phyloP scores from a whole-genome alignment of 768 basidiomycete genomes.

The Coprinellus micaceus region DNA sequence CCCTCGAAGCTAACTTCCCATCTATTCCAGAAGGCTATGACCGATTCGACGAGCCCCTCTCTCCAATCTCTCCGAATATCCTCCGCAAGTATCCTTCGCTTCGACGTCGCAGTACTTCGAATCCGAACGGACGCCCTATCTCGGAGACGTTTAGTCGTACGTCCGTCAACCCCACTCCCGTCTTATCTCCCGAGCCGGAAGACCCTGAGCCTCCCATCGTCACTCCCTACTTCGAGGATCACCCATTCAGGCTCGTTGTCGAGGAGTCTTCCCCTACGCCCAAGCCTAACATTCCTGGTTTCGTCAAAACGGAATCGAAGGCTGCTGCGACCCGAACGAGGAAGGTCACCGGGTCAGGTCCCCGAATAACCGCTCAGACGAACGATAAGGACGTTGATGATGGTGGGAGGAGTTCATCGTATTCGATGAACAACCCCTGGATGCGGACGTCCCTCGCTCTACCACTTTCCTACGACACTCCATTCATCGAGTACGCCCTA shows the following conservation, averaged over 20 bases:
- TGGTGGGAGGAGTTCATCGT: background rate
- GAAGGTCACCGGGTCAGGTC: no score
- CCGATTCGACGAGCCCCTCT: no score
- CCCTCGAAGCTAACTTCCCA: no score
- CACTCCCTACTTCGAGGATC: constrained; percentile 9
- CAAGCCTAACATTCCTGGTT: background rate
- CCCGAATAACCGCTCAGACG: background rate
- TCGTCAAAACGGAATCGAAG: background rate
- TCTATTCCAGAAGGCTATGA: no score
- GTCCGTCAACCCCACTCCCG: background rate
- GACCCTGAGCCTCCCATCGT: background rate
- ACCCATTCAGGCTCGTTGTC: constrained; percentile 8
- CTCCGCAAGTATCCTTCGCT: no score
- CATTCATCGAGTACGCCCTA: constrained; percentile 5
- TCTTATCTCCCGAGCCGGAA: background rate
- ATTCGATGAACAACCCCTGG: constrained; percentile 5
- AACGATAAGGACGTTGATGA: no score
- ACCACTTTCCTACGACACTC: constrained; percentile 2
- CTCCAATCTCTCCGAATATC: no score
- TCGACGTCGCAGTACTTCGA: no score
- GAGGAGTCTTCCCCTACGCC: background rate
- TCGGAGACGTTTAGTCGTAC: no score
- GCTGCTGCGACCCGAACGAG: background rate
- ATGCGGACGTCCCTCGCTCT: constrained; percentile 7
- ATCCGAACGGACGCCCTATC: no score